Evolutionary conservation across 2,329 filamentous ascomycete species (phyloP).

Genomic region (Beauveria medogensis): DNA sequence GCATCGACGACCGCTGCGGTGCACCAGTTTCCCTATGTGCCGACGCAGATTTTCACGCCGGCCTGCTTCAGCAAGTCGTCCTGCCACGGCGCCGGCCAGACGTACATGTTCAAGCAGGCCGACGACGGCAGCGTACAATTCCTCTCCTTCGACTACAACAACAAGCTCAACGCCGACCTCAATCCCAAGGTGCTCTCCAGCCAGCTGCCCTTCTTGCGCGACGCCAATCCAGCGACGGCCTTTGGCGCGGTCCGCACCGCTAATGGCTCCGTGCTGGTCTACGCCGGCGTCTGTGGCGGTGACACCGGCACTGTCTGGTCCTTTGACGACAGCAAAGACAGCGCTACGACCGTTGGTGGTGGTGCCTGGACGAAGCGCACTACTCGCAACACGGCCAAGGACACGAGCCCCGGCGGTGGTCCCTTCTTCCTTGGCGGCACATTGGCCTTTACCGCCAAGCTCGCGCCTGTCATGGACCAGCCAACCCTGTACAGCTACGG

Average conservation of each 20-base stretch:
- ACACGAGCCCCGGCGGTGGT: slow-evolving; percentile 19
- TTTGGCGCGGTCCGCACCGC: slow-evolving; percentile 62
- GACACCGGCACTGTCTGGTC: slow-evolving; percentile 57
- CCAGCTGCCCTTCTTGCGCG: slow-evolving; percentile 54
- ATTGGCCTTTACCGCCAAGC: slow-evolving; percentile 59
- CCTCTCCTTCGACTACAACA: slow-evolving; percentile 57
- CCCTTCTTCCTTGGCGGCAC: slow-evolving; percentile 47
- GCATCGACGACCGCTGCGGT: slow-evolving; percentile 21
- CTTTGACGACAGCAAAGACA: slow-evolving; percentile 43
- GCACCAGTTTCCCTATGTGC: slow-evolving; percentile 62
- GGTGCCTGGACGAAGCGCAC: slow-evolving; percentile 22
- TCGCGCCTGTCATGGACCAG: slow-evolving; percentile 43
- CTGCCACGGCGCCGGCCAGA: slow-evolving; percentile 35
- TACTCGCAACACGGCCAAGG: slow-evolving; percentile 13
- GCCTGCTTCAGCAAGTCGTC: slow-evolving; percentile 34
- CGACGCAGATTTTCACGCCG: slow-evolving; percentile 61
- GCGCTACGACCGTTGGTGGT: slow-evolving; percentile 12
- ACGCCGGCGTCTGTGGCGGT: slow-evolving; percentile 62
- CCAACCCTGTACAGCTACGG: slow-evolving; percentile 69
- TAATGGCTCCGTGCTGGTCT: slow-evolving; percentile 63
- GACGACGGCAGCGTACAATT: slow-evolving; percentile 41
- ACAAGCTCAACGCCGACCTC: slow-evolving; percentile 40
- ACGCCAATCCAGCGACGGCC: slow-evolving; percentile 36
- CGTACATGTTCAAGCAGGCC: slow-evolving; percentile 62
- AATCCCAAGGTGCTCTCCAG: slow-evolving; percentile 43